A percentile compares a stretch with the other conserved stretches of the same genome.
These are phyloP conservation scores for Nakaseomyces kungkrabaensis DNA, from an alignment of 1,139 yeast genomes.

Conservation along the genomic window DNA sequence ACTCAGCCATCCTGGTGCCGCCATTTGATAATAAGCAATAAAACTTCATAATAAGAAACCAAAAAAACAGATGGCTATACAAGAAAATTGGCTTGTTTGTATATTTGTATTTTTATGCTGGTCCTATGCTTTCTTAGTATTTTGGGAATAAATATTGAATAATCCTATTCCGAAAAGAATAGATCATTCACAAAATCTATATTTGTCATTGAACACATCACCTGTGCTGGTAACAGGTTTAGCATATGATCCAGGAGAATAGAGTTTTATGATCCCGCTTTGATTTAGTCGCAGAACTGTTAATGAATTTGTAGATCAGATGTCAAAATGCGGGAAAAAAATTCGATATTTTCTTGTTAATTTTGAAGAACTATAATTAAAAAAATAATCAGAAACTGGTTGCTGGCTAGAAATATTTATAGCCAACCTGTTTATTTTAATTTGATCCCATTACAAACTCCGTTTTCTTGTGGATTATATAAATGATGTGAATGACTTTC, in stretches of 20 bases:
- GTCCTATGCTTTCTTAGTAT: too few species aligned
- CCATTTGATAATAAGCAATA: background rate
- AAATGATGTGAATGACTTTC: too few species aligned
- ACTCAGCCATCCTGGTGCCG: background rate
- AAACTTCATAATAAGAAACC: too few species aligned
- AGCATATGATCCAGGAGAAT: too few species aligned
- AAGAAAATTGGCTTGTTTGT: background rate
- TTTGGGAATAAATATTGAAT: too few species aligned
- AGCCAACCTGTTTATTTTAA: background rate
- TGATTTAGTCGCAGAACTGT: too few species aligned
- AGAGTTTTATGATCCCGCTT: background rate
- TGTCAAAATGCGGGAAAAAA: too few species aligned
- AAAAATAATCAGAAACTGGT: background rate
- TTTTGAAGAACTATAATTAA: background rate
- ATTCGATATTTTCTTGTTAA: too few species aligned
- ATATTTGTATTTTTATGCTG: too few species aligned
- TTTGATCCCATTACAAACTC: too few species aligned
- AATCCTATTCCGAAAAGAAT: background rate
- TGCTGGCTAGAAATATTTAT: background rate
- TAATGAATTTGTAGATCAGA: too few species aligned
- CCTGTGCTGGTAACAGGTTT: constrained; percentile 1
- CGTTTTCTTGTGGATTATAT: too few species aligned
- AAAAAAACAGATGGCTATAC: background rate
- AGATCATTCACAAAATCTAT: background rate
- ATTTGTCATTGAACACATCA: background rate